Conservation (phyloP, 2,329 filamentous ascomycete genomes). For the Calonectria henricotiae region DNA sequence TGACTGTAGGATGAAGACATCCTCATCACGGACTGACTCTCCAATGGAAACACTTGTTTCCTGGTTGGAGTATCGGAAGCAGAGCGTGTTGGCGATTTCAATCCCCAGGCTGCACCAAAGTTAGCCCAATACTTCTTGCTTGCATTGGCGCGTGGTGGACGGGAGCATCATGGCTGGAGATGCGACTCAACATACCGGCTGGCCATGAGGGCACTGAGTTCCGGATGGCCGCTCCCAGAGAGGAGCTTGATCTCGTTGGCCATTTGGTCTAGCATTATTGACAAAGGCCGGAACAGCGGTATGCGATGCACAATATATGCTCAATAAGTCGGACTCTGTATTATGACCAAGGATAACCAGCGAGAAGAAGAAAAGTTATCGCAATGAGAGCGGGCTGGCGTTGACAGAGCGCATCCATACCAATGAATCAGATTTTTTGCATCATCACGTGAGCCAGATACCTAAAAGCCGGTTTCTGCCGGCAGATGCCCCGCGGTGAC, state of each 20-base stretch:
- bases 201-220: constrained; percentile 59
- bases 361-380: not conserved
- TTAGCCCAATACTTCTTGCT: constrained; percentile 45
- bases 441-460: not conserved
- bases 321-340: not conserved
- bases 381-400: not conserved
- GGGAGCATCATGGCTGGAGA: constrained; percentile 1
- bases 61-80: constrained; percentile 88
- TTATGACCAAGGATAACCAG: not conserved
- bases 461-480: not conserved
- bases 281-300: not conserved
- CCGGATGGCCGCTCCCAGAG: constrained; percentile 67
- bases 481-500: not conserved
- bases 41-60: constrained; percentile 94
- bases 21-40: constrained; percentile 96
- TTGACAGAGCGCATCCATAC: not conserved
- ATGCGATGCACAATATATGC: not conserved
- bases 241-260: constrained; percentile 71
- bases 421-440: constrained; percentile 1
- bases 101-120: constrained; percentile 76
- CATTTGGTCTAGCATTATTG: constrained; percentile 62
- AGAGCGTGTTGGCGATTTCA: constrained; percentile 84
- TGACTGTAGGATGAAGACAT: constrained; percentile 98
- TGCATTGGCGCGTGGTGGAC: not conserved
- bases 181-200: constrained; percentile 5